These are phyloP conservation scores for Colletotrichum sp. DNA, from an alignment of 2,329 filamentous ascomycete species.

Conservation along the genomic window DNA sequence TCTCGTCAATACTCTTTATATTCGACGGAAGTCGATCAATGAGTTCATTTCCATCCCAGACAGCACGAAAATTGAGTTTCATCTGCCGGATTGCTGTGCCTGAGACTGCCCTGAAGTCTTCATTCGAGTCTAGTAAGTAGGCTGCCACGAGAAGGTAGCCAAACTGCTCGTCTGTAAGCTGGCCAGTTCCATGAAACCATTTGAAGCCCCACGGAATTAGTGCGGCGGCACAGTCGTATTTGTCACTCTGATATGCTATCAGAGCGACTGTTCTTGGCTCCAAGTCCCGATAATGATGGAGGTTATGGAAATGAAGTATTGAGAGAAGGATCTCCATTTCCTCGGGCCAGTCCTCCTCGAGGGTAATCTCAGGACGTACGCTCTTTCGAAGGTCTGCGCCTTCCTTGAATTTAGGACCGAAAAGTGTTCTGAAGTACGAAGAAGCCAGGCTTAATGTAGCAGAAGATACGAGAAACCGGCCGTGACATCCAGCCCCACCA, in stretches of 20 bases:
- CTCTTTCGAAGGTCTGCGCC: neutral
- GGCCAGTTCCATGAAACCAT: neutral
- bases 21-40: neutral
- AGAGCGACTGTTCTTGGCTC: neutral
- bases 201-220: neutral
- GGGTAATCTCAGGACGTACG: neutral
- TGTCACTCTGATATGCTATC: neutral
- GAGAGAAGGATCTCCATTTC: neutral
- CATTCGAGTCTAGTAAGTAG: neutral
- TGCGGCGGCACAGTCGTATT: neutral
- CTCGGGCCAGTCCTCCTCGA: neutral
- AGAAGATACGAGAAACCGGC: neutral
- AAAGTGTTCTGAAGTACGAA: neutral
- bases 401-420: neutral
- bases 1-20: neutral
- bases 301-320: neutral
- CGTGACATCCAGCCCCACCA: accelerated
- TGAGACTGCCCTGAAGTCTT: neutral
- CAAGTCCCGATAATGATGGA: neutral
- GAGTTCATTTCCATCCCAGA: neutral
- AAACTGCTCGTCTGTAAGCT: neutral
- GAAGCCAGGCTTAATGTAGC: neutral
- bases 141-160: neutral
- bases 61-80: neutral
- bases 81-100: neutral